Conservation (phyloP, 2,329 filamentous ascomycete genomes). For the Arthrocladium fulminans region DNA sequence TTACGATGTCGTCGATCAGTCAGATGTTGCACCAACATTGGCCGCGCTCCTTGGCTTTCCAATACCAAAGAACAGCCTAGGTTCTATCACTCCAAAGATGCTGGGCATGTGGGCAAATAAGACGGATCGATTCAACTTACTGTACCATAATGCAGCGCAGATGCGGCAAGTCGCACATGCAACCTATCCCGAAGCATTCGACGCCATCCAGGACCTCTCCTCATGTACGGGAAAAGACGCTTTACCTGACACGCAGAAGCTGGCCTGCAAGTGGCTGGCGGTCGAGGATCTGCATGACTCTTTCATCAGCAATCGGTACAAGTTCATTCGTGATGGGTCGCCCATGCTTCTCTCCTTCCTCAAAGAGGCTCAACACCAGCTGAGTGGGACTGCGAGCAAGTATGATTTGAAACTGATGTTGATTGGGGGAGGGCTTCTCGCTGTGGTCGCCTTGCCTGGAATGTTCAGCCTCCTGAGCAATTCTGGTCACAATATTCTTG, state of each 20-base stretch:
- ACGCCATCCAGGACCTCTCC: slow-evolving; percentile 8
- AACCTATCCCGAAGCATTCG: slow-evolving; percentile 50
- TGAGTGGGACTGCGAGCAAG: slow-evolving; percentile 87
- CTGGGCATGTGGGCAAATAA: slow-evolving; percentile 61
- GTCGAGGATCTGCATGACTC: slow-evolving; percentile 4
- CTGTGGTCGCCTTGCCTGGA: slow-evolving; percentile 33
- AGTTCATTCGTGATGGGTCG: slow-evolving; percentile 7
- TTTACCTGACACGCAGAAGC: slow-evolving; percentile 39
- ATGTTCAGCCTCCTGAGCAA: slow-evolving; percentile 20
- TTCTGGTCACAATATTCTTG: background rate
- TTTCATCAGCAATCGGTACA: background rate
- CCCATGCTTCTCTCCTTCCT: slow-evolving; percentile 46
- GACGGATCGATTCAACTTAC: slow-evolving; percentile 54
- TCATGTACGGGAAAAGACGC: background rate
- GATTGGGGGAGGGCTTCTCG: slow-evolving; percentile 28
- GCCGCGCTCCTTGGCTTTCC: slow-evolving; percentile 81
- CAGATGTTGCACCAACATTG: slow-evolving; percentile 83
- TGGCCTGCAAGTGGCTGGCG: slow-evolving; percentile 62
- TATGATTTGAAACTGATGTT: slow-evolving; percentile 64
- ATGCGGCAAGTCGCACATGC: slow-evolving; percentile 68
- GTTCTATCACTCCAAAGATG: slow-evolving; percentile 73
- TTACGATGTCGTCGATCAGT: slow-evolving; percentile 81
- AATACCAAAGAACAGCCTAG: slow-evolving; percentile 79
- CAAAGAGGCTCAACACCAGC: slow-evolving; percentile 61
- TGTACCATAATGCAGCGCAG: slow-evolving; percentile 71